Evolutionary conservation across 2,329 filamentous ascomycete genomes (phyloP).

Genomic region (Capronia coronata): DNA sequence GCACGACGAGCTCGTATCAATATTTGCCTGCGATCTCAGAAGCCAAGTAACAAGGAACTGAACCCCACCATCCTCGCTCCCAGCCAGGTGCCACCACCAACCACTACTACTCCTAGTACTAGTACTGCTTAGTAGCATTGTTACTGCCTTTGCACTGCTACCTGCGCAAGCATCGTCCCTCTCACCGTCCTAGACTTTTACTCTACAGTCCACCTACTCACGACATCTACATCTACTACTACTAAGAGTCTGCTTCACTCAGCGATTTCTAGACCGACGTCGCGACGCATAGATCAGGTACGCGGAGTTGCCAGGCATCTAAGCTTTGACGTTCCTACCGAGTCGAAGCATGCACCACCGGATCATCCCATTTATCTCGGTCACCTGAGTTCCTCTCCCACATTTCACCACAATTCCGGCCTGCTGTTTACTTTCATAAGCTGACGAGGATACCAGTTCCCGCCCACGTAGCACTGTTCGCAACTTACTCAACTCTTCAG

Average conservation of each 20-base stretch:
- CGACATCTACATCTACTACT: slow-evolving; percentile 2
- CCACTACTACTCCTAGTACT: background rate
- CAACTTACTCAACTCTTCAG: slow-evolving; percentile 7
- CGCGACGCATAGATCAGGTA: slow-evolving; percentile 6
- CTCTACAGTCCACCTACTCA: slow-evolving; percentile 8
- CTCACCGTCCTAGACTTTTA: slow-evolving; percentile 1
- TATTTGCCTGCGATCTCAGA: background rate
- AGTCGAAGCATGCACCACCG: background rate
- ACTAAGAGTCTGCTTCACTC: background rate
- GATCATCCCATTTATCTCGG: background rate
- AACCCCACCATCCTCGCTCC: background rate
- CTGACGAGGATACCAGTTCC: slow-evolving; percentile 11
- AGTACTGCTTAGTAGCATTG: too few relatives aligned
- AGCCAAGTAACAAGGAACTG: too few relatives aligned
- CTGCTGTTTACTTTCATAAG: slow-evolving; percentile 1
- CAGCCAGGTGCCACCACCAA: background rate
- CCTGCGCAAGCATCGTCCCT: slow-evolving; percentile 7
- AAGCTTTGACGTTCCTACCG: background rate
- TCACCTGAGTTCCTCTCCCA: background rate
- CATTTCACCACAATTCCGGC: background rate
- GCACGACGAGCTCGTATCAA: too few relatives aligned
- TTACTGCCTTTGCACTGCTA: too few relatives aligned
- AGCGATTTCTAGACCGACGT: slow-evolving; percentile 6
- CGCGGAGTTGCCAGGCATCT: background rate
- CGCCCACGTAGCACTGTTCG: too few relatives aligned